A percentile compares a stretch with the other conserved stretches of the same genome.
Evolutionary conservation across 495 filamentous ascomycete species (phyloP).

Genomic region (Aspergillus panamensis): DNA sequence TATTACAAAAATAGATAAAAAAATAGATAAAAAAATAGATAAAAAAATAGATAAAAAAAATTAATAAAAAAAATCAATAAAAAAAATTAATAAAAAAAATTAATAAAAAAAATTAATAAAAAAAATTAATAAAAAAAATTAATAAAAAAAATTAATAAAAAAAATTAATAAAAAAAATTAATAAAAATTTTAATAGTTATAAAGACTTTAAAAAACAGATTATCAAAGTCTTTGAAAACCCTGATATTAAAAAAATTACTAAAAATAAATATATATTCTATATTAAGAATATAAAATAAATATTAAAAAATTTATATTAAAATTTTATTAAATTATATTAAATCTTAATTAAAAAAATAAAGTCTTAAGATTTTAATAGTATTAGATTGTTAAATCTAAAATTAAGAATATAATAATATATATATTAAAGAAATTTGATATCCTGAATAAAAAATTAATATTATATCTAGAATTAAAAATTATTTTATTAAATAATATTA

Average conservation of each 20-base stretch:
- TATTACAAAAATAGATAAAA: not conserved
- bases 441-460: not conserved
- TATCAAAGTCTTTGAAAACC: too few relatives aligned
- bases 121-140: not conserved
- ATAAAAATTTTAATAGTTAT: not conserved
- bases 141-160: not conserved
- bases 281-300: not conserved
- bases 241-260: not conserved
- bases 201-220: too few relatives aligned
- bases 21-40: not conserved
- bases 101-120: not conserved
- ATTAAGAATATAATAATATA: too few relatives aligned
- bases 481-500: not conserved
- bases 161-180: not conserved
- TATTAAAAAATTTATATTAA: not conserved
- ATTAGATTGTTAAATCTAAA: too few relatives aligned
- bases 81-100: not conserved
- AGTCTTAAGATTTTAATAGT: too few relatives aligned
- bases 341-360: not conserved
- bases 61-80: not conserved
- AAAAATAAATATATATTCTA: conserved; percentile 5
- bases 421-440: not conserved
- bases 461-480: not conserved
- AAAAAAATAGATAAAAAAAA: not conserved
- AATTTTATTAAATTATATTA: not conserved